phyloP scores from a whole-genome alignment of 805 yeast genomes.

The Candida maltosa region DNA sequence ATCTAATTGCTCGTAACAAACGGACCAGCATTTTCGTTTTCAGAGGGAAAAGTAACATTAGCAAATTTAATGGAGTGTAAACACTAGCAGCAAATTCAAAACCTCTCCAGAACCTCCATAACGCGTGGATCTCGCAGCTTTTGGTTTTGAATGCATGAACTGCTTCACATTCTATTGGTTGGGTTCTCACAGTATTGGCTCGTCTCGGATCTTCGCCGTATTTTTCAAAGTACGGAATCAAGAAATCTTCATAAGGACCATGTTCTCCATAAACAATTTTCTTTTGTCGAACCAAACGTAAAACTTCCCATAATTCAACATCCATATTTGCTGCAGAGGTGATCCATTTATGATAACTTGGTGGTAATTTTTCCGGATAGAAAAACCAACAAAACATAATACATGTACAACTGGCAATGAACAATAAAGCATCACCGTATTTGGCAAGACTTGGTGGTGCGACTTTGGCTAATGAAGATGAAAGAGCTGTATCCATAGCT shows the following conservation, averaged over 20 bases:
- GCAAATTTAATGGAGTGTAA: constrained; percentile 39
- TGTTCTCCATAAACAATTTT: constrained; percentile 33
- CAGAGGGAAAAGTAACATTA: constrained; percentile 24
- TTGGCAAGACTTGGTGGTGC: constrained; percentile 13
- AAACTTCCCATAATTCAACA: constrained; percentile 28
- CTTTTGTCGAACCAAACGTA: constrained; percentile 28
- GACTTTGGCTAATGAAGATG: constrained; percentile 21
- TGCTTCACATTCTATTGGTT: constrained; percentile 37
- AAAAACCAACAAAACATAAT: constrained; percentile 39
- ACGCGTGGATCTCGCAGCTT: constrained; percentile 45
- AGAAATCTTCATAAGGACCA: constrained; percentile 21
- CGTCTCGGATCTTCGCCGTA: constrained; percentile 29
- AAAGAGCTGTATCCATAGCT: constrained; percentile 30
- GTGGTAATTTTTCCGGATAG: constrained; percentile 39
- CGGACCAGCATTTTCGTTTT: constrained; percentile 14
- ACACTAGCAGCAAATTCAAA: constrained; percentile 37
- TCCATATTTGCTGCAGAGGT: constrained; percentile 49
- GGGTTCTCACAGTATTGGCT: constrained; percentile 19
- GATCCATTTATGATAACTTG: constrained; percentile 45
- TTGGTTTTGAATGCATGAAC: constrained; percentile 38
- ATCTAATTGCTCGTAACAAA: constrained; percentile 17
- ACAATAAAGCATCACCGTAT: constrained; percentile 27
- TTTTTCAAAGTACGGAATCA: constrained; percentile 28
- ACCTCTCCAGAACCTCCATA: constrained; percentile 43
- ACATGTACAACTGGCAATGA: constrained; percentile 24